A percentile compares a stretch with the other conserved stretches of the same genome.
These are phyloP conservation scores for Colletotrichum echinochloae DNA, from an alignment of 2,329 filamentous ascomycete species.

Conservation along the genomic window DNA sequence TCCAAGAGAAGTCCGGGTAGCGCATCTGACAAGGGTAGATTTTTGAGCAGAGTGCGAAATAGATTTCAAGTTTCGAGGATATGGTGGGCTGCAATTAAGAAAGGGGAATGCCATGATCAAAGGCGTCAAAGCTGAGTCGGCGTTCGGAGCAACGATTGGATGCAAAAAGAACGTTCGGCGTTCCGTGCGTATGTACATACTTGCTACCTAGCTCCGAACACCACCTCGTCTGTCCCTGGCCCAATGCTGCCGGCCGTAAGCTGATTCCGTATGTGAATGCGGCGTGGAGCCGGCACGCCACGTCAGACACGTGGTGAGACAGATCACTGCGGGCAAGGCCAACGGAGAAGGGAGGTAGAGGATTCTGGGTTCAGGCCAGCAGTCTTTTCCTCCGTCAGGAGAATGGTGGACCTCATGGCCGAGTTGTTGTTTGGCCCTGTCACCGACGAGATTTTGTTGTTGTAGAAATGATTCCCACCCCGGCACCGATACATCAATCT, in stretches of 20 bases:
- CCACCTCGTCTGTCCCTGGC: slow-evolving; percentile 23
- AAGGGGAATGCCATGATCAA: slow-evolving; percentile 7
- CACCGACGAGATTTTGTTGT: not conserved
- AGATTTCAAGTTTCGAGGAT: not conserved
- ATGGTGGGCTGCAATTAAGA: slow-evolving; percentile 7
- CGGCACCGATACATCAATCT: slow-evolving; percentile 2
- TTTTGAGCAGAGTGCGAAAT: not conserved
- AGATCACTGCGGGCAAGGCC: slow-evolving; percentile 15
- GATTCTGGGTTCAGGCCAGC: not conserved
- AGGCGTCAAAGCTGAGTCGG: slow-evolving; percentile 23
- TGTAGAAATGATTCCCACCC: slow-evolving; percentile 1
- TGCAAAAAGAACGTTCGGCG: slow-evolving; percentile 35
- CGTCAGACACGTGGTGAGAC: slow-evolving; percentile 16
- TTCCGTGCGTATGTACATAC: slow-evolving; percentile 30
- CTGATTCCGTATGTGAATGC: slow-evolving; percentile 27
- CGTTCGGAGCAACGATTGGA: slow-evolving; percentile 31
- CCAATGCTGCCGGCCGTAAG: slow-evolving; percentile 39
- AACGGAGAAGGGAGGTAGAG: slow-evolving; percentile 6
- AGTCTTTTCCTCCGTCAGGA: not conserved
- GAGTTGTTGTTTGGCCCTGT: not conserved
- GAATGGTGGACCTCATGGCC: not conserved
- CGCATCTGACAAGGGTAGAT: not conserved
- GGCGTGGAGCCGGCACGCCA: slow-evolving; percentile 32
- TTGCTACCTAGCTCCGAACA: slow-evolving; percentile 25
- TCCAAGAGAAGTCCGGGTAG: not conserved